These are phyloP conservation scores for Yarrowia galli DNA, from an alignment of 1,139 yeast genomes.

Conservation along the genomic window DNA sequence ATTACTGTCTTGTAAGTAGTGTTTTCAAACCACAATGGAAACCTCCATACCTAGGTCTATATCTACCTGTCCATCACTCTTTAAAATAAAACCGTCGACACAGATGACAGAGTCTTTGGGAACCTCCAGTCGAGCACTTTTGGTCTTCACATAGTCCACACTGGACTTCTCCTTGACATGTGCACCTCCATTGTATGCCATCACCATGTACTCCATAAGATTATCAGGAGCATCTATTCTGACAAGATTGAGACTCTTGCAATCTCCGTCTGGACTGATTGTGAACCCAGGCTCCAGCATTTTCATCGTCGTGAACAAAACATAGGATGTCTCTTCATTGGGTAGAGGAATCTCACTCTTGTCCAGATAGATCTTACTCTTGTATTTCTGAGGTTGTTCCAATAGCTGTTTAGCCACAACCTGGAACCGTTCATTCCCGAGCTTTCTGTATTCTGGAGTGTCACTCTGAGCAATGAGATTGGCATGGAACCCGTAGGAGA, in stretches of 20 bases:
- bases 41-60: slow-evolving; percentile 15
- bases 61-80: neutral
- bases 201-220: slow-evolving; percentile 31
- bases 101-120: slow-evolving; percentile 21
- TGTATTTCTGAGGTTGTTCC: slow-evolving; percentile 58
- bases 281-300: slow-evolving; percentile 18
- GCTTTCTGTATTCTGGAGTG: slow-evolving; percentile 66
- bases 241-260: slow-evolving; percentile 13
- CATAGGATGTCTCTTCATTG: slow-evolving; percentile 11
- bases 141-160: slow-evolving; percentile 6
- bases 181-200: slow-evolving; percentile 13
- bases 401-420: slow-evolving; percentile 70
- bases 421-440: slow-evolving; percentile 71
- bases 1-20: too few relatives aligned
- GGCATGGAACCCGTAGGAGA: slow-evolving; percentile 89
- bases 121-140: neutral
- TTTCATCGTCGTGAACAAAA: slow-evolving; percentile 29
- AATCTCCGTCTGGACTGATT: slow-evolving; percentile 21
- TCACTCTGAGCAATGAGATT: slow-evolving; percentile 82
- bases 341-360: slow-evolving; percentile 3
- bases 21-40: neutral
- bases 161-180: slow-evolving; percentile 8
- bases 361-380: slow-evolving; percentile 51
- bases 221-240: slow-evolving; percentile 28
- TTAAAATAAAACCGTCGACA: slow-evolving; percentile 27